Evolutionary conservation across 108 stramenopile genomes (phyloP).

Genomic region (Cyclotella cryptica): DNA sequence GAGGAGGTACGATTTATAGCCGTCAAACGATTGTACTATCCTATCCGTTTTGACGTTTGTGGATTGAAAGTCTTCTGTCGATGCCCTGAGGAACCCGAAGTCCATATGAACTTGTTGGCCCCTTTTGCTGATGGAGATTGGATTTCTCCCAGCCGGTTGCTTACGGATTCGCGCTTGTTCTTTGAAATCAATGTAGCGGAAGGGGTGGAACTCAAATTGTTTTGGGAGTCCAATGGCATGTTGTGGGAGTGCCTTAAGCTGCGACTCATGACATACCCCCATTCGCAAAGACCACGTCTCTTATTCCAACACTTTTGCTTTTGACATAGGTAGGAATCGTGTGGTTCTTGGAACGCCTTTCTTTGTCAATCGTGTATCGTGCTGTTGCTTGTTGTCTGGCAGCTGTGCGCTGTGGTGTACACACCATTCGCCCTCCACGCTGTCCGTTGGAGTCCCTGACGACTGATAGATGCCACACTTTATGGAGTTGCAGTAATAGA

Average conservation of each 20-base stretch:
- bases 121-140: neutral
- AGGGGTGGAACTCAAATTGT: too few species aligned
- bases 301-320: conserved; percentile 2
- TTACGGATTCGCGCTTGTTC: too few species aligned
- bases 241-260: too few species aligned
- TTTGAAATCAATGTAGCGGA: too few species aligned
- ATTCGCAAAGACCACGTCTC: conserved; percentile 16
- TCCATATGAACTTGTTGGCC: conserved; percentile 19
- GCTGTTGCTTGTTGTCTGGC: neutral
- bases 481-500: conserved; percentile 9
- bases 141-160: too few species aligned
- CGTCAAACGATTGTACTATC: conserved; percentile 4
- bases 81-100: conserved; percentile 26
- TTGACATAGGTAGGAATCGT: neutral
- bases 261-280: neutral
- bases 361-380: neutral
- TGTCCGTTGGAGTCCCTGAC: too few species aligned
- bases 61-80: neutral
- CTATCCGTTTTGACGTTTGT: neutral
- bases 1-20: too few species aligned
- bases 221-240: too few species aligned
- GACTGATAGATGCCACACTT: neutral
- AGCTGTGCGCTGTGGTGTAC: neutral
- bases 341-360: too few species aligned
- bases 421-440: neutral